Base-by-base conservation (phyloP, 1,139 yeast species). In the Candida sp. region DNA sequence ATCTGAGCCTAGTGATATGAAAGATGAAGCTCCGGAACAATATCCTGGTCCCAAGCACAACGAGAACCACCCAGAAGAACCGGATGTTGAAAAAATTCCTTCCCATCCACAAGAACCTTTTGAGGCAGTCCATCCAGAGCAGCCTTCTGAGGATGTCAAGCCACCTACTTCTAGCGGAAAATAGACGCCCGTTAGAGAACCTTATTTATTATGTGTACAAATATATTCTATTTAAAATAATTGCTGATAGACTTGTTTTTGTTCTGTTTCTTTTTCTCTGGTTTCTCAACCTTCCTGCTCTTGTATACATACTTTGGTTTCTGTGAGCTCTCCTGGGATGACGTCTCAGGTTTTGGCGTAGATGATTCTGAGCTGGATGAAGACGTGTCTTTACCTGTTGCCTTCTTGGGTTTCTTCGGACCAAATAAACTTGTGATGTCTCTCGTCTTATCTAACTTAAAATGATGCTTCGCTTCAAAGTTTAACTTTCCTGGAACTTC, bases 401-500 rank as follows among this genome's bases (percentile, higher is more conserved):
- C 17, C 54, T 55, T 51, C 54, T 7, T 51, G 4, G 42, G 12
- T n/a, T 38, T 38, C 28, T 11, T 4, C 4, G 42, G 27, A 6
- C 53, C 52, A 50, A 88, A 86, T 72, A 84, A 70, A 31, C 73
- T 73, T 3, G 85, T 73, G 7, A 86, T 81, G 58, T 82, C 84
- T n/a, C 78, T 72, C 30, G 77, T 75, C 46, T 77, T 76, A 7
- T 63, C 64, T 25, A 88, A 63, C 43, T 79, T 82, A 59, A 78
- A 85, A 52, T 70, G 80, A 35, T 65, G 61, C 50, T 73, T 78
- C 0, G 92, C 89, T 60, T 88, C 94, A 57, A 88, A 79, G 45
- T 65, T 65, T 17, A 83, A 75, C 44, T 54, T 62, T 4, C 7
- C 31, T 4, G 43, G 49, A 12, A 50, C 46, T 7, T 45, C 49